These are phyloP conservation scores for Cryptococcus maquisensis DNA, from an alignment of 1,284 basidiomycete species.

Conservation along the genomic window DNA sequence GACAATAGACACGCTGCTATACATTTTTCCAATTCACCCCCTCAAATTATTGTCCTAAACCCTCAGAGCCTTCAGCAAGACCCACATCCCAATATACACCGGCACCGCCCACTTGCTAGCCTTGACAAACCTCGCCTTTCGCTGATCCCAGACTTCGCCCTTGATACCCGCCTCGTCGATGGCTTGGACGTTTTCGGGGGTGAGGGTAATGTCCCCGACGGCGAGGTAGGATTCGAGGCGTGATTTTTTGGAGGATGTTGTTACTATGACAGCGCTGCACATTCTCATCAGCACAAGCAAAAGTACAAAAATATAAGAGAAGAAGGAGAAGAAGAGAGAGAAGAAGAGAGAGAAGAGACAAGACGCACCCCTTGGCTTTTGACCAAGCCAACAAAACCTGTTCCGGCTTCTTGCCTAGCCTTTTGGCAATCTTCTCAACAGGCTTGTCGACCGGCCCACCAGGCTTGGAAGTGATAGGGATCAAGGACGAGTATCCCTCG, in stretches of 20 bases:
- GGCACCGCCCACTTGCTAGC: not conserved
- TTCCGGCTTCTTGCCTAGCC: constrained; percentile 58
- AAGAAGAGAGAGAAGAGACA: not conserved
- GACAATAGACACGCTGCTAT: too few species aligned
- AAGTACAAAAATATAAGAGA: too few species aligned
- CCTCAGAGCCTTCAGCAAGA: not conserved
- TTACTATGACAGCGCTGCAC: constrained; percentile 52
- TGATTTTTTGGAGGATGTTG: constrained; percentile 63
- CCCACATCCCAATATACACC: not conserved
- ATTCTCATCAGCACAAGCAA: too few species aligned
- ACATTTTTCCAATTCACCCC: not conserved
- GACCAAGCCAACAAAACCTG: constrained; percentile 60
- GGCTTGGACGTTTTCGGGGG: constrained; percentile 42
- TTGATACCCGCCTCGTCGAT: constrained; percentile 45
- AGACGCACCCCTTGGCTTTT: constrained; percentile 36
- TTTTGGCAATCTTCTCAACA: constrained; percentile 57
- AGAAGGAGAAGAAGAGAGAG: not conserved
- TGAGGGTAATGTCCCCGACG: constrained; percentile 51
- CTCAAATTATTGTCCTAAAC: not conserved
- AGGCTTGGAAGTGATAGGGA: constrained; percentile 59
- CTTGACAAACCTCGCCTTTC: not conserved
- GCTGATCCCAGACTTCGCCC: constrained; percentile 4
- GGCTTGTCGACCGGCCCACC: constrained; percentile 66
- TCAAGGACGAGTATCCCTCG: constrained; percentile 66
- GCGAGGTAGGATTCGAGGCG: constrained; percentile 64